Percentiles rank a stretch among this genome's conserved stretches.
Evolutionary conservation across 257 asterid genomes (phyloP).

Genomic region (Lycium ferocissimum): DNA sequence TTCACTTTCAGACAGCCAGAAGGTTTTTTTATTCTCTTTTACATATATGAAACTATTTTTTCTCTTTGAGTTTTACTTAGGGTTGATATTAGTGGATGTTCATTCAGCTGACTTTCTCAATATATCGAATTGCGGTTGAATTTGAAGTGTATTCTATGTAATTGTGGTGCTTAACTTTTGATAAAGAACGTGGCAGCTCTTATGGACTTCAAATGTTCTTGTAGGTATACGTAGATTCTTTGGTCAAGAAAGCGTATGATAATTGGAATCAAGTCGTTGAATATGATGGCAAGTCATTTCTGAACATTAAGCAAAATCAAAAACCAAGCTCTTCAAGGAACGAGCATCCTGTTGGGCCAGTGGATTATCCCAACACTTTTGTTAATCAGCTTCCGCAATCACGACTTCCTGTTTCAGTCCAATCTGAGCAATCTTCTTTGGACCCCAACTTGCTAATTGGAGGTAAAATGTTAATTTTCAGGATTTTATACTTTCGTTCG

Average conservation of each 20-base stretch:
- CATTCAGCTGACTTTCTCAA: background rate
- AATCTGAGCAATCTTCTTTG: conserved; percentile 55
- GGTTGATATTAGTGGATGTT: background rate
- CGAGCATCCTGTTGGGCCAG: conserved; percentile 64
- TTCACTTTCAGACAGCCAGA: conserved; percentile 92
- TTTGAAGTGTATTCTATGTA: background rate
- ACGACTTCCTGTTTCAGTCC: conserved; percentile 52
- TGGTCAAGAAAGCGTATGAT: conserved; percentile 94
- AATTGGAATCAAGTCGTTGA: conserved; percentile 92
- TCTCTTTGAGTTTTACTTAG: background rate
- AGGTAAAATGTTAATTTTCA: conserved; percentile 51
- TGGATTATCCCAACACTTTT: conserved; percentile 63
- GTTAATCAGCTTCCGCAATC: conserved; percentile 65
- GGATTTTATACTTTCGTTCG: background rate
- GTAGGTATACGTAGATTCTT: conserved; percentile 82
- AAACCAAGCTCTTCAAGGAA: conserved; percentile 46
- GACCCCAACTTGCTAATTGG: conserved; percentile 65
- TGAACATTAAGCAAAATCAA: conserved; percentile 70
- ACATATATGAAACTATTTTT: background rate
- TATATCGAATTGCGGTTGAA: background rate
- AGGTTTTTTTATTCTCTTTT: conserved; percentile 54
- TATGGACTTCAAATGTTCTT: conserved; percentile 24
- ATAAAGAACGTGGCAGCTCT: conserved; percentile 12
- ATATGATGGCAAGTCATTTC: conserved; percentile 89
- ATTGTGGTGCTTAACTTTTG: background rate